A percentile compares a stretch with the other conserved stretches of the same genome.
Evolutionary conservation across 352 stramenopile genomes (phyloP).

Genomic region (Albugo laibachii): DNA sequence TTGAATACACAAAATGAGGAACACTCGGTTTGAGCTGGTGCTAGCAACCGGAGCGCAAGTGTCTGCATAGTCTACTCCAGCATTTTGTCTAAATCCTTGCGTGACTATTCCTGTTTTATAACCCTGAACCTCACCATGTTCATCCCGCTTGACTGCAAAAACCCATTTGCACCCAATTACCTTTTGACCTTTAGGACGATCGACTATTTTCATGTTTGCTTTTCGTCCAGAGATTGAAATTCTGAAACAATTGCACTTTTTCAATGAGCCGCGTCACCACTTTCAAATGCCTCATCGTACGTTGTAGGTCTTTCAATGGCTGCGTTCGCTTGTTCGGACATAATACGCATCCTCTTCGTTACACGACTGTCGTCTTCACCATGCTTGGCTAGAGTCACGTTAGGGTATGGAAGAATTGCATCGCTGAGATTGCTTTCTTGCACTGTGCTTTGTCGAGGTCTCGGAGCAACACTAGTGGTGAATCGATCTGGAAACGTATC

Average conservation of each 20-base stretch:
- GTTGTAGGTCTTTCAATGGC: background rate
- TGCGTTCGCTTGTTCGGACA: background rate
- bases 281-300: slow-evolving; percentile 2
- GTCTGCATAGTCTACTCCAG: background rate
- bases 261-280: background rate
- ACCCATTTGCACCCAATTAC: too few relatives aligned
- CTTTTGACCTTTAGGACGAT: background rate
- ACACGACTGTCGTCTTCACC: too few relatives aligned
- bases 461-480: too few relatives aligned
- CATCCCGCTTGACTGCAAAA: too few relatives aligned
- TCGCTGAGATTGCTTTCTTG: too few relatives aligned
- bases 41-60: background rate
- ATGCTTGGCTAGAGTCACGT: too few relatives aligned
- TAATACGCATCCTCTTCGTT: too few relatives aligned
- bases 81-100: too few relatives aligned
- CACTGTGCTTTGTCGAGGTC: too few relatives aligned
- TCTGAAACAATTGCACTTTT: background rate
- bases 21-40: background rate
- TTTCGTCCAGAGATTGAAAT: background rate
- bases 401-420: too few relatives aligned
- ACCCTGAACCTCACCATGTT: too few relatives aligned
- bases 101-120: too few relatives aligned
- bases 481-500: background rate
- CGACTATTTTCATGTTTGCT: background rate
- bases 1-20: background rate